A percentile compares a stretch with the other conserved stretches of the same genome.
phyloP scores from a whole-genome alignment of 306 rosid species.

The Dalbergia oliveri region DNA sequence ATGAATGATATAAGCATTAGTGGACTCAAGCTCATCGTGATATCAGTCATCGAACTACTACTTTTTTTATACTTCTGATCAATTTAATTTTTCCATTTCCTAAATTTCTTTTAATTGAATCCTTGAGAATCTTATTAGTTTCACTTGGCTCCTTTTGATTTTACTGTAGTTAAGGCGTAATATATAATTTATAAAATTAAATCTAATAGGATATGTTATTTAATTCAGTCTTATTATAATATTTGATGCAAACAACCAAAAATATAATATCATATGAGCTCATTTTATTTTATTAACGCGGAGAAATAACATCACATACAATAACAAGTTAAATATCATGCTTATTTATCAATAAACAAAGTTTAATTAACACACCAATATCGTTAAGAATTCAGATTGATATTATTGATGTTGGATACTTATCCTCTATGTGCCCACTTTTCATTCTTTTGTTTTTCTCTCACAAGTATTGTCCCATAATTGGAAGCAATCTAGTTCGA shows the following conservation, averaged over 20 bases:
- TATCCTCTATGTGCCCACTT: too few species aligned
- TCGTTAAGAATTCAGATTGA: too few species aligned
- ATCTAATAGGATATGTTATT: slow-evolving; percentile 1
- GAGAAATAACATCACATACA: too few species aligned
- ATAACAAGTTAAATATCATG: too few species aligned
- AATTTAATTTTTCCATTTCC: neutral
- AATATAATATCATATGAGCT: neutral
- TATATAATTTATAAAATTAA: neutral
- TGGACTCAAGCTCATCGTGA: neutral
- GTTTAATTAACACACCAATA: too few species aligned
- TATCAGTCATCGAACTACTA: neutral
- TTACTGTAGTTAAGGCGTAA: neutral
- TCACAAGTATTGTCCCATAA: too few species aligned
- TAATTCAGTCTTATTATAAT: slow-evolving; percentile 7
- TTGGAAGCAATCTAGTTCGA: too few species aligned
- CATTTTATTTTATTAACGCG: too few species aligned
- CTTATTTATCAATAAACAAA: too few species aligned
- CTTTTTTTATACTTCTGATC: neutral
- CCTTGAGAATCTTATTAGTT: neutral
- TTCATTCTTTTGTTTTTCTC: too few species aligned
- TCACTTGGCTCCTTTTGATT: neutral
- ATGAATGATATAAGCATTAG: neutral
- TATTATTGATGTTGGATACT: too few species aligned
- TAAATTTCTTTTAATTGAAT: neutral
- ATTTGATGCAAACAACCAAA: neutral